These are phyloP conservation scores for Rhodotorula sp. DNA, from an alignment of 1,284 basidiomycete species.

Conservation along the genomic window DNA sequence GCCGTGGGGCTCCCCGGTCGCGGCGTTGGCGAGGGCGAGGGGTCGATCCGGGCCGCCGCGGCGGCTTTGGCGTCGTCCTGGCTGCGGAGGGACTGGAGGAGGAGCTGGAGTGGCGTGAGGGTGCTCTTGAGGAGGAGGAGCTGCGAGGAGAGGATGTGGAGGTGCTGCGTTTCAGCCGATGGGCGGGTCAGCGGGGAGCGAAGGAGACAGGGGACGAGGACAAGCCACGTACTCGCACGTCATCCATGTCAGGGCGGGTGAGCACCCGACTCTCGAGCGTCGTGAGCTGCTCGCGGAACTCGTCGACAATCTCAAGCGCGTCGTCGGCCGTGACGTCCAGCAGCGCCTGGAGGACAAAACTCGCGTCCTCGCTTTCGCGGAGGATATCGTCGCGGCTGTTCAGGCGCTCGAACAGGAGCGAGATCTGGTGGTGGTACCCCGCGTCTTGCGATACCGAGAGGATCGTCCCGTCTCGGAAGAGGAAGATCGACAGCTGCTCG, in stretches of 20 bases:
- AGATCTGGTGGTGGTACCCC: slow-evolving; percentile 31
- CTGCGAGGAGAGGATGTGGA: slow-evolving; percentile 33
- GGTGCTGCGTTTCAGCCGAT: neutral
- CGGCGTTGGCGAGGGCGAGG: neutral
- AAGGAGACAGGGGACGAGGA: neutral
- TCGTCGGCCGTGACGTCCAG: slow-evolving; percentile 30
- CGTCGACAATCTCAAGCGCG: slow-evolving; percentile 31
- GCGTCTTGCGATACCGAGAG: slow-evolving; percentile 33
- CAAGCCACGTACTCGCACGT: slow-evolving; percentile 15
- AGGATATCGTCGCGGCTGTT: slow-evolving; percentile 24
- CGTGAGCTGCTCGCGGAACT: slow-evolving; percentile 25
- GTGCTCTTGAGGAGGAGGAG: slow-evolving; percentile 40
- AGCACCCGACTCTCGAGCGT: slow-evolving; percentile 24
- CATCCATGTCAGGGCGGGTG: slow-evolving; percentile 23
- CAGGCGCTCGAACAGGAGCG: slow-evolving; percentile 29
- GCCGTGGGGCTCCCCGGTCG: slow-evolving; percentile 2
- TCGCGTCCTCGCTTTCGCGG: slow-evolving; percentile 31
- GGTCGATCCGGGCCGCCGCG: slow-evolving; percentile 20
- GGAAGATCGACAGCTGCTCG: slow-evolving; percentile 35
- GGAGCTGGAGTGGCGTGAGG: slow-evolving; percentile 24
- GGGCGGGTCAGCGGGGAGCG: neutral
- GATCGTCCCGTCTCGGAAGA: slow-evolving; percentile 32
- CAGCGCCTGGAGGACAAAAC: slow-evolving; percentile 32
- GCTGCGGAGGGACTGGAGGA: slow-evolving; percentile 23
- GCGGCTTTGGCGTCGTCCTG: slow-evolving; percentile 38